Base-by-base conservation (phyloP, 768 basidiomycete species). In the Sarcomyxa edulis region DNA sequence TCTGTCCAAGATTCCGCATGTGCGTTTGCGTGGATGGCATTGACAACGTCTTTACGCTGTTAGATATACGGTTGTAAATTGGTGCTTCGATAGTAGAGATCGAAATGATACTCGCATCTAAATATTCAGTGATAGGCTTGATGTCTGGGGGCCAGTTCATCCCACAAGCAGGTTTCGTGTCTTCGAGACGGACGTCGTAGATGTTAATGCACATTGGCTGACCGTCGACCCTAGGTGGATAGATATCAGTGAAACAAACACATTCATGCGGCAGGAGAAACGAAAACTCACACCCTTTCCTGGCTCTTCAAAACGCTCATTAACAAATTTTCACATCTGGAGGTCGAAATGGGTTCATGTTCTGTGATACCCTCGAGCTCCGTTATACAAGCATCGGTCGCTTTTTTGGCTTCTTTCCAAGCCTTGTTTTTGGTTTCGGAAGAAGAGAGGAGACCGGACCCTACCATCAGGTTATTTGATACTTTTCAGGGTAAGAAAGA, bases 141-240 rank as follows among this genome's bases (percentile, higher is more conserved):
- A 98, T 78, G 51, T 93, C 90, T 23, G 83, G 81, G 6, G 94
- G 95, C 95, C 94, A 99, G 62, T 93, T 95, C 91, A 95, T 88
- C 3, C 95, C 96, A 58, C 96, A 99, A 1, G 78, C 84, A 12
- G 96, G 96, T 24, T 56, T 64, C 9, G 73, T 72, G 55, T 99
- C 96, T 39, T 87, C 81, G n/a, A 85, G 64, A 18, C 96, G 85
- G 10, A 97, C 77, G 53, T 99, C 96, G 49, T 99, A 99, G 26
- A 97, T 78, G 56, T 99, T 99, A 44, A 94, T 65, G 55, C 96
- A 99, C 63, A 80, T 81, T 19, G 71, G 61, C 46, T 70, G 64
- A 8, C 80, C 87, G 36, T 89, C 69, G 28, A 81, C 67, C 25
- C 88, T 92, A 48, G 18, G 26, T n/a, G n/a, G n/a, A n/a, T n/a